Percentiles rank a stretch among this genome's conserved stretches.
Evolutionary conservation across 2,329 filamentous ascomycete species (phyloP).

Genomic region (Calonectria pseudoturangicola): DNA sequence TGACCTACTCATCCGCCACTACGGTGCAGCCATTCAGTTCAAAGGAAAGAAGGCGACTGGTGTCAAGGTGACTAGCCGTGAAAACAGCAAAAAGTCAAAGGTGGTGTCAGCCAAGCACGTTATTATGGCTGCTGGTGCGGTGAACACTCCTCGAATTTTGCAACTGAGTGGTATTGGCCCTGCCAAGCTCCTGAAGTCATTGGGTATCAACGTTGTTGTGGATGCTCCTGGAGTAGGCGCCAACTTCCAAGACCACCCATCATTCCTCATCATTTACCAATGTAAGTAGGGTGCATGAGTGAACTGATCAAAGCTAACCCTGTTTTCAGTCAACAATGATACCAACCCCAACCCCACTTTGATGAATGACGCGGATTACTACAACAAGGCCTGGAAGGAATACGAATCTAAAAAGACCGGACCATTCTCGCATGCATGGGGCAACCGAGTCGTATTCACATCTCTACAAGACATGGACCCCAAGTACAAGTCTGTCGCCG

Average conservation of each 20-base stretch:
- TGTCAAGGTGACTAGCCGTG: constrained; percentile 7
- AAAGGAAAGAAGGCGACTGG: constrained; percentile 5
- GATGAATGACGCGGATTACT: not conserved
- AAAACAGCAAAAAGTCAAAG: constrained; percentile 3
- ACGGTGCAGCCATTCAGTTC: not conserved
- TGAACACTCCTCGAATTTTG: constrained; percentile 20
- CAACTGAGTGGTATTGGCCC: constrained; percentile 14
- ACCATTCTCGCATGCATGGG: constrained; percentile 9
- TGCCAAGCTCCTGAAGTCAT: not conserved
- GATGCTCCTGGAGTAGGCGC: constrained; percentile 10
- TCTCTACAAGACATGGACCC: constrained; percentile 7
- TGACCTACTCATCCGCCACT: not conserved
- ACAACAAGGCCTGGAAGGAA: constrained; percentile 19
- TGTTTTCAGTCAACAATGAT: not conserved
- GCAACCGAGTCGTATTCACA: not conserved
- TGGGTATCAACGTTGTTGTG: constrained; percentile 9
- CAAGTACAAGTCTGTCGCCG: not conserved
- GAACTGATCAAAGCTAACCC: not conserved
- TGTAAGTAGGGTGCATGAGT: not conserved
- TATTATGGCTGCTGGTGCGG: not conserved
- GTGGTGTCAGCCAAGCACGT: constrained; percentile 7
- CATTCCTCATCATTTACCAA: constrained; percentile 1
- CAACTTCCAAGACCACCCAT: constrained; percentile 13
- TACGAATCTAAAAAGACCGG: constrained; percentile 6
- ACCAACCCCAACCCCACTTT: not conserved